phyloP scores from a whole-genome alignment of 2,329 filamentous ascomycete species.

The Trichoderma oligosporum region DNA sequence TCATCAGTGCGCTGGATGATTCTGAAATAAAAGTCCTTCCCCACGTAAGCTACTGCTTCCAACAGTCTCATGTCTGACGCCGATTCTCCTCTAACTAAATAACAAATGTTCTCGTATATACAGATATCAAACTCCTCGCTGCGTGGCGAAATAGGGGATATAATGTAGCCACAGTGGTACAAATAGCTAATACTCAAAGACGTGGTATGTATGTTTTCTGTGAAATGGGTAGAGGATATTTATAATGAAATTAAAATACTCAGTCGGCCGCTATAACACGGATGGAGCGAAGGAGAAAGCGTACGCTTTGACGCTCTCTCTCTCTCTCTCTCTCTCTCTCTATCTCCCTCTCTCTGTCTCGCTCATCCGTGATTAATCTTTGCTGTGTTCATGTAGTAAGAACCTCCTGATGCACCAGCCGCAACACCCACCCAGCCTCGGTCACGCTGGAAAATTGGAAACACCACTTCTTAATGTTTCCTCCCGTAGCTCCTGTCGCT shows the following conservation, averaged over 20 bases:
- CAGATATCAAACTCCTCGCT: constrained; percentile 14
- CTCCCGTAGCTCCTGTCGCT: constrained; percentile 48
- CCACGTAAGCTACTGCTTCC: not conserved
- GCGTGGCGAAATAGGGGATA: not conserved
- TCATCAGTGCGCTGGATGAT: not conserved
- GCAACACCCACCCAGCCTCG: constrained; percentile 54
- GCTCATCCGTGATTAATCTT: not conserved
- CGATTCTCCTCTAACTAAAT: not conserved
- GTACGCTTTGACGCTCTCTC: too few relatives aligned
- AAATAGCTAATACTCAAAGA: constrained; percentile 1
- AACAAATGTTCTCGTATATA: constrained; percentile 7
- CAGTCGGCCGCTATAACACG: not conserved
- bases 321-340: too few relatives aligned
- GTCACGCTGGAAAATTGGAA: constrained; percentile 54
- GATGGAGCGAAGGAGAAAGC: not conserved
- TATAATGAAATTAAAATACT: not conserved
- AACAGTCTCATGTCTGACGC: not conserved
- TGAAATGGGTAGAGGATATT: not conserved
- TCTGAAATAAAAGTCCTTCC: not conserved
- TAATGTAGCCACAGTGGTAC: constrained; percentile 2
- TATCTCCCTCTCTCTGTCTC: too few relatives aligned
- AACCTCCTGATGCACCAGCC: constrained; percentile 56
- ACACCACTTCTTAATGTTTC: constrained; percentile 60
- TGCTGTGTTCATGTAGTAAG: constrained; percentile 32
- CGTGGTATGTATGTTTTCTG: constrained; percentile 7